Conservation (phyloP, 805 yeast species). For the Cyberlindnera japonica region DNA sequence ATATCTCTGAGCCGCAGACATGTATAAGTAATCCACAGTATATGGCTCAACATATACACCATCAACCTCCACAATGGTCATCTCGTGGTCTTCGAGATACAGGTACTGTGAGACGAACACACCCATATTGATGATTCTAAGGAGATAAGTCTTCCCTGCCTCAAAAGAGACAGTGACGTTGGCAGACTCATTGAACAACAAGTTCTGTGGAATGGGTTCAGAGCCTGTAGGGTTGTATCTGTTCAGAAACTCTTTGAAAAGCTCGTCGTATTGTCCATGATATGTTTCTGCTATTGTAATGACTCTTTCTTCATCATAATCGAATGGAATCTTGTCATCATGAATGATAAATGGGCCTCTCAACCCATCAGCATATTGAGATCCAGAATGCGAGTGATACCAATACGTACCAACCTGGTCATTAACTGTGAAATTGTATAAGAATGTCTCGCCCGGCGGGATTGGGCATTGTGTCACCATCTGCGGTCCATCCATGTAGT, state of each 20-base stretch:
- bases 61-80: constrained; percentile 70
- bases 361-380: constrained; percentile 77
- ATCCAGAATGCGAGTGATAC: constrained; percentile 79
- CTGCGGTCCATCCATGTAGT: constrained; percentile 75
- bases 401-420: constrained; percentile 76
- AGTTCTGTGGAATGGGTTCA: constrained; percentile 72
- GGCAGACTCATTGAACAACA: constrained; percentile 61
- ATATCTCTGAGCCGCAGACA: constrained; percentile 81
- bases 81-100: constrained; percentile 64
- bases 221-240: constrained; percentile 82
- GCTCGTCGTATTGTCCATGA: constrained; percentile 47
- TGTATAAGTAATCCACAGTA: constrained; percentile 50
- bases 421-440: constrained; percentile 66
- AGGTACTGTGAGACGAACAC: constrained; percentile 72
- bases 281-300: constrained; percentile 63
- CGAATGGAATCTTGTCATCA: constrained; percentile 47
- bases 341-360: constrained; percentile 66
- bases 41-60: constrained; percentile 64
- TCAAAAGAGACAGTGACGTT: constrained; percentile 53
- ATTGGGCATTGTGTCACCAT: constrained; percentile 80
- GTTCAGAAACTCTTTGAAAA: constrained; percentile 47
- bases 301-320: constrained; percentile 58
- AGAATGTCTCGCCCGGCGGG: constrained; percentile 58
- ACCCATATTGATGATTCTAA: constrained; percentile 65
- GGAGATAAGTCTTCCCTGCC: constrained; percentile 57